Conservation (phyloP, 768 basidiomycete genomes). For the Clathrus columnatus region DNA sequence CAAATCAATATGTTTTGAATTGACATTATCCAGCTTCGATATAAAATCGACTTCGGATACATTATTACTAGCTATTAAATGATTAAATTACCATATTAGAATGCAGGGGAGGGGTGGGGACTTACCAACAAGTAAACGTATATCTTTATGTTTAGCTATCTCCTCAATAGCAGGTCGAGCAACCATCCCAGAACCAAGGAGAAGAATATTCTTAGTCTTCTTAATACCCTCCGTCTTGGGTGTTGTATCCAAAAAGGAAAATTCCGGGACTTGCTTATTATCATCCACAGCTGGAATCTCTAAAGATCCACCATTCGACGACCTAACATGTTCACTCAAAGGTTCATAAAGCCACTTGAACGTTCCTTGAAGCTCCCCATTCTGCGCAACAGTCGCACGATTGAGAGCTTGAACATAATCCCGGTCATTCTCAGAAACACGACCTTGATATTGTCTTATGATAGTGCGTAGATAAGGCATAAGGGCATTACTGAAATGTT, state of each 20-base stretch:
- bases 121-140: constrained; percentile 73
- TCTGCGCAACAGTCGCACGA: constrained; percentile 61
- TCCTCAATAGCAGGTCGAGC: constrained; percentile 80
- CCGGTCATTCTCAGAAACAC: constrained; percentile 15
- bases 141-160: constrained; percentile 50
- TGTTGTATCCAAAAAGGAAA: no score
- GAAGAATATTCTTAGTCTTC: constrained; percentile 48
- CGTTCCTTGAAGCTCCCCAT: constrained; percentile 42
- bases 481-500: constrained; percentile 61
- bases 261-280: no score
- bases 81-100: neutral
- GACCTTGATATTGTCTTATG: constrained; percentile 33
- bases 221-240: neutral
- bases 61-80: constrained; percentile 60
- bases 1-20: constrained; percentile 53
- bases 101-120: constrained; percentile 9
- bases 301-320: no score
- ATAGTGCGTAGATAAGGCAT: constrained; percentile 59
- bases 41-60: constrained; percentile 44
- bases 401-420: constrained; percentile 38
- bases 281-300: constrained; percentile 11
- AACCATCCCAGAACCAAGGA: constrained; percentile 95
- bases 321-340: constrained; percentile 42
- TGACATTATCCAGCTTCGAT: constrained; percentile 39
- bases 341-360: constrained; percentile 53